Conservation (phyloP, 495 filamentous ascomycete genomes). For the Podospora tetraspora region DNA sequence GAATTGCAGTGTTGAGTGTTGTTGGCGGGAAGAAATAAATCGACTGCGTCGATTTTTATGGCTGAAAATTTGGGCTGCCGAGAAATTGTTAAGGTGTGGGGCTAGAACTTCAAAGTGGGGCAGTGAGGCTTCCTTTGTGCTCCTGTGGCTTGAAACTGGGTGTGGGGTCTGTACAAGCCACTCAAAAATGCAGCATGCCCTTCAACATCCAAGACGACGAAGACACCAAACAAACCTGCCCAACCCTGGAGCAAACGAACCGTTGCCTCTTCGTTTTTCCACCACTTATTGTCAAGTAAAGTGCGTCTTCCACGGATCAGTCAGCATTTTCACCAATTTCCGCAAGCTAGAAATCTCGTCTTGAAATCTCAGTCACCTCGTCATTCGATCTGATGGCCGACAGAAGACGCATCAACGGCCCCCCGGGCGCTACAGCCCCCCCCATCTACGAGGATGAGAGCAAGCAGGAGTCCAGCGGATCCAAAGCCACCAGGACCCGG, state of each 20-base stretch:
- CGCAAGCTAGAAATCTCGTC: not conserved
- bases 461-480: conserved; percentile 40
- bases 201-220: not conserved
- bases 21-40: not conserved
- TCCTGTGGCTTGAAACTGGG: not conserved
- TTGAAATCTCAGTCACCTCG: conserved; percentile 5
- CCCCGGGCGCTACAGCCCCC: conserved; percentile 68
- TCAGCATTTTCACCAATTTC: not conserved
- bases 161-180: conserved; percentile 1
- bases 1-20: not conserved
- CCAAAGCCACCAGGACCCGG: conserved; percentile 31
- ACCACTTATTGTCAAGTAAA: not conserved
- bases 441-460: conserved; percentile 56
- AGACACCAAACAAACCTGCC: not conserved
- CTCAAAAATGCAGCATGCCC: conserved; percentile 1
- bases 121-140: not conserved
- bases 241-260: not conserved
- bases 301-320: not conserved
- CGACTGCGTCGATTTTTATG: not conserved
- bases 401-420: conserved; percentile 86
- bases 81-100: conserved; percentile 7
- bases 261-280: not conserved
- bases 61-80: conserved; percentile 2
- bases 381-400: conserved; percentile 57
- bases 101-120: not conserved